Base-by-base conservation (phyloP, 2,329 filamentous ascomycete species). In the Colletotrichum tamarilloi region DNA sequence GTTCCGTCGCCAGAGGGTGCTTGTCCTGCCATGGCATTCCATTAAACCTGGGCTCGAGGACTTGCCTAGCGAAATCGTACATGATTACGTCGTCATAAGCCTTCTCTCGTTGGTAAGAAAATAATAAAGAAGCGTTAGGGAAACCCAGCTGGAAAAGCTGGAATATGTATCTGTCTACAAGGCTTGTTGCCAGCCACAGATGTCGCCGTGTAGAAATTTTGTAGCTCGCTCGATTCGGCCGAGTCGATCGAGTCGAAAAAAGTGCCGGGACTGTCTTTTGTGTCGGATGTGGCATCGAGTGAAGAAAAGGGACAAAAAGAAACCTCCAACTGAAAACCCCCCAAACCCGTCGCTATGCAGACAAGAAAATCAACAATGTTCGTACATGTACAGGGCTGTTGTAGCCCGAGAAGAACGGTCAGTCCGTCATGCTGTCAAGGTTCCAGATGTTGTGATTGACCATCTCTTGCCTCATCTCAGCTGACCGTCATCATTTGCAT, bases 401-500 rank as follows among this genome's bases (percentile, higher is more conserved):
- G 9, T 67, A 42, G 53, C 70, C 70, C 35, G 11, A 22, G 14
- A 38, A 30, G 32, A 26, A 62, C 53, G 28, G 42, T 42, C 38
- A 22, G 11, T 42, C 22, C 24, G 59, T n/a, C 52, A 28, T 58
- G 35, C 57, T 42, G 26, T 59, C 24, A 32, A 30, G 28, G 14
- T 5, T 24, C 14, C 32, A 14, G 42, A 59, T 59, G 42, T 53
- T 42, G 38, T 30, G 24, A 28, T 11, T n/a, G 28, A n/a, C 30
- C 60, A 32, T 74, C 49, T 42, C 16, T 24, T 12, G 30, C 38
- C 60, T 42, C 1, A 62, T 49, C 63, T 85, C 81, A 91, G 77
- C 84, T 87, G 74, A 92, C 90, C 55, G 89, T 91, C 90, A 92
- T 92, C 85, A 92, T 87, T 79, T 91, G 89, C 84, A 92, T 86